These are phyloP conservation scores for Silene latifolia DNA, from an alignment of 148 eudicot species.

Conservation along the genomic window DNA sequence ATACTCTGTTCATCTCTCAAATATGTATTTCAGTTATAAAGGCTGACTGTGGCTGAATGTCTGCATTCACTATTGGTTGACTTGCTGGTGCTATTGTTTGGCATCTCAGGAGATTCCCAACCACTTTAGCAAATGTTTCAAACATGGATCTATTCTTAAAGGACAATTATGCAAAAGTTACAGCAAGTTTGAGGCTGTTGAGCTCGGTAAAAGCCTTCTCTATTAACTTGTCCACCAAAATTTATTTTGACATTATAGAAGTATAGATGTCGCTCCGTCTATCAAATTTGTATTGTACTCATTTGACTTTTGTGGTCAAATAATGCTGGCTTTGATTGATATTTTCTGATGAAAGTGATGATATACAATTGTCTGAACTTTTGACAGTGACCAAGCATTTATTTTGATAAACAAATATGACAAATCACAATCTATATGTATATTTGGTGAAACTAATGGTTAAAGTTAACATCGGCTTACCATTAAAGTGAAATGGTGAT, in stretches of 20 bases:
- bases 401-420: too few species aligned
- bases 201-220: conserved; percentile 53
- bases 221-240: background rate
- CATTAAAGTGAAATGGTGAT: too few species aligned
- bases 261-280: background rate
- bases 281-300: too few species aligned
- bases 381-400: too few species aligned
- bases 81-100: conserved; percentile 17
- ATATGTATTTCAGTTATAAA: conserved; percentile 6
- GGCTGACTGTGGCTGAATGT: background rate
- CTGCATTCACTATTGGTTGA: conserved; percentile 18
- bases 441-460: too few species aligned
- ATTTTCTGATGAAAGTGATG: too few species aligned
- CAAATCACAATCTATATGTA: too few species aligned
- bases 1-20: conserved; percentile 20
- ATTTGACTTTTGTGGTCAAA: too few species aligned
- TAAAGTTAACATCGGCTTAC: too few species aligned
- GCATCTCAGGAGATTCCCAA: conserved; percentile 66
- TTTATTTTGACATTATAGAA: background rate
- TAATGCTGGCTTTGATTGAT: too few species aligned
- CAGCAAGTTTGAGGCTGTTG: conserved; percentile 54
- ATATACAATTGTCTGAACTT: too few species aligned
- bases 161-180: conserved; percentile 66
- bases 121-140: conserved; percentile 60
- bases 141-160: conserved; percentile 61